phyloP scores from a whole-genome alignment of 164 flowering plant genomes.

The Pachysandra terminalis region DNA sequence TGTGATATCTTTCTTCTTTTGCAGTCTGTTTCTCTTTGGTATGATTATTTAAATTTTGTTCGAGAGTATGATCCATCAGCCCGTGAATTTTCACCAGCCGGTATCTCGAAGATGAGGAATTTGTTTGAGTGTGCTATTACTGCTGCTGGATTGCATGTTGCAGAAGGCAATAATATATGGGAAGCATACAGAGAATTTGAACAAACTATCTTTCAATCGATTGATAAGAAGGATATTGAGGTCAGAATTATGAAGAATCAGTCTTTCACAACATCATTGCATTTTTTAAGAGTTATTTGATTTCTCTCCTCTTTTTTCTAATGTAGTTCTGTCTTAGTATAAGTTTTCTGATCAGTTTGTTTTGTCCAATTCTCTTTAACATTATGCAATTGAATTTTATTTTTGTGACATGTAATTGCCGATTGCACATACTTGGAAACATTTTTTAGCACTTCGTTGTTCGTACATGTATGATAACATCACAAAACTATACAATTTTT shows the following conservation, averaged over 20 bases:
- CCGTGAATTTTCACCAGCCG: conserved; percentile 42
- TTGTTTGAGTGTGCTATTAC: conserved; percentile 88
- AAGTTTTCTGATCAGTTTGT: no score
- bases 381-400: no score
- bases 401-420: no score
- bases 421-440: no score
- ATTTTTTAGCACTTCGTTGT: no score
- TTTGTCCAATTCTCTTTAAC: no score
- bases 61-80: conserved; percentile 64
- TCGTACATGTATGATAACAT: no score
- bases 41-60: conserved; percentile 75
- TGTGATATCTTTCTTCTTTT: conserved; percentile 14
- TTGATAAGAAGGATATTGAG: conserved; percentile 50
- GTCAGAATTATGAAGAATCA: conserved; percentile 28
- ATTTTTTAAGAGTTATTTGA: not conserved
- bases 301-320: not conserved
- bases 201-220: conserved; percentile 46
- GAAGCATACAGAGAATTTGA: conserved; percentile 85
- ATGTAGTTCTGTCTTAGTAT: not conserved
- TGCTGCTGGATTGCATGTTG: conserved; percentile 83
- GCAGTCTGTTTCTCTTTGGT: conserved; percentile 95
- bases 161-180: conserved; percentile 82
- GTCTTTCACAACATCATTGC: not conserved
- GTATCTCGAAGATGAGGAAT: conserved; percentile 64
- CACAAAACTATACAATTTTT: no score